Conservation (phyloP, 2,329 filamentous ascomycete species). For the Myriangium duriaei region DNA sequence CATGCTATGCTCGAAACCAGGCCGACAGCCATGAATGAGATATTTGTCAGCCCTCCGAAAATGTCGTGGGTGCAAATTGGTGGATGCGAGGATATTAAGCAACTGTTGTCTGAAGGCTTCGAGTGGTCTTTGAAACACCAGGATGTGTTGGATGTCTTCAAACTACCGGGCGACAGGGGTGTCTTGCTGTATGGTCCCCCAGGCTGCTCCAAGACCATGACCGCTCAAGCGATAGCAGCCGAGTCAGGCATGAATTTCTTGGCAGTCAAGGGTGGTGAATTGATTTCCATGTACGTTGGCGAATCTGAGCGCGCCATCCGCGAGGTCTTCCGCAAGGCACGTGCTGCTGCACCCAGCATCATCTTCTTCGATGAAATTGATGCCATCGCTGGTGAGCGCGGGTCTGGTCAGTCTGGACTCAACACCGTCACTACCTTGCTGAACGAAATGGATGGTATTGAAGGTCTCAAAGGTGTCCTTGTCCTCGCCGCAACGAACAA, state of each 20-base stretch:
- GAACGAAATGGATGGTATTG: constrained; percentile 93
- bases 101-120: constrained; percentile 43
- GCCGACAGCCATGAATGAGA: constrained; percentile 77
- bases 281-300: constrained; percentile 94
- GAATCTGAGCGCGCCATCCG: constrained; percentile 81
- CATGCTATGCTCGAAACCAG: constrained; percentile 55
- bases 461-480: constrained; percentile 68
- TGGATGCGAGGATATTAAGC: constrained; percentile 65
- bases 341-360: constrained; percentile 76
- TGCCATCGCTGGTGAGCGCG: constrained; percentile 54
- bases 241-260: constrained; percentile 89
- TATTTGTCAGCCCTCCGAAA: constrained; percentile 77
- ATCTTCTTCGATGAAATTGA: constrained; percentile 98
- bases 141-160: constrained; percentile 37
- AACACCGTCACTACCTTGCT: constrained; percentile 83
- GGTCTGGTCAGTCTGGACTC: constrained; percentile 42
- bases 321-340: constrained; percentile 73
- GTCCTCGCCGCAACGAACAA: constrained; percentile 87
- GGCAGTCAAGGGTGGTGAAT: constrained; percentile 82
- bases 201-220: constrained; percentile 89
- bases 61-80: constrained; percentile 81
- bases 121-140: constrained; percentile 46
- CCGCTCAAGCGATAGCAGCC: constrained; percentile 79
- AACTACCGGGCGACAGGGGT: constrained; percentile 57
- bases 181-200: constrained; percentile 85